Evolutionary conservation across 768 basidiomycete genomes (phyloP).

Genomic region (Boletus pseudo-olivaceus): DNA sequence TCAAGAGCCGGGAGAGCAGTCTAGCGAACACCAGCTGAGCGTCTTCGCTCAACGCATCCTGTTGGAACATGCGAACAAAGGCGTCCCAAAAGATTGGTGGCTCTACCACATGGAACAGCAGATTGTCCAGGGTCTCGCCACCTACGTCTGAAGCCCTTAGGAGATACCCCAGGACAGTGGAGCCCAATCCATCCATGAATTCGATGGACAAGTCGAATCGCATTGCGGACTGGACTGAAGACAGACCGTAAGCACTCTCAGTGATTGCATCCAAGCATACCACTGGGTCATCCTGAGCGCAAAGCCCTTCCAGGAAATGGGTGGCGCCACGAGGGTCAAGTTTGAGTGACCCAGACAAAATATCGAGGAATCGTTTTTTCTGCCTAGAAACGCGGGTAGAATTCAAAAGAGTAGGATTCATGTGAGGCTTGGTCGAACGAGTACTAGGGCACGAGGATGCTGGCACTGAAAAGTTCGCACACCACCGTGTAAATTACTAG

Average conservation of each 20-base stretch:
- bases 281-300: conserved; percentile 36
- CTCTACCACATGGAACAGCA: conserved; percentile 43
- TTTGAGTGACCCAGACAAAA: conserved; percentile 28
- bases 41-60: conserved; percentile 28
- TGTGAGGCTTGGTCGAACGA: background rate
- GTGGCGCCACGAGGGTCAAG: conserved; percentile 21
- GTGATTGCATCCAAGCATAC: conserved; percentile 38
- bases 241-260: conserved; percentile 34
- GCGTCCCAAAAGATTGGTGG: conserved; percentile 50
- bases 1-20: conserved; percentile 46
- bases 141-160: conserved; percentile 37
- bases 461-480: too few relatives aligned
- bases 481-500: too few relatives aligned
- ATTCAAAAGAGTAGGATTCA: background rate
- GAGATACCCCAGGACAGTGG: conserved; percentile 38
- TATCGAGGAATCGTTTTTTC: conserved; percentile 32
- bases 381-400: conserved; percentile 18
- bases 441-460: too few relatives aligned
- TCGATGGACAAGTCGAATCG: conserved; percentile 31
- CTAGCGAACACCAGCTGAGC: conserved; percentile 43
- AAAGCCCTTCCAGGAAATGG: conserved; percentile 48
- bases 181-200: conserved; percentile 43
- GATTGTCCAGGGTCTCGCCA: conserved; percentile 38
- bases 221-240: conserved; percentile 39
- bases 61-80: conserved; percentile 33